phyloP scores from a whole-genome alignment of 805 yeast species.

The Saccharomycopsis fibuligera region DNA sequence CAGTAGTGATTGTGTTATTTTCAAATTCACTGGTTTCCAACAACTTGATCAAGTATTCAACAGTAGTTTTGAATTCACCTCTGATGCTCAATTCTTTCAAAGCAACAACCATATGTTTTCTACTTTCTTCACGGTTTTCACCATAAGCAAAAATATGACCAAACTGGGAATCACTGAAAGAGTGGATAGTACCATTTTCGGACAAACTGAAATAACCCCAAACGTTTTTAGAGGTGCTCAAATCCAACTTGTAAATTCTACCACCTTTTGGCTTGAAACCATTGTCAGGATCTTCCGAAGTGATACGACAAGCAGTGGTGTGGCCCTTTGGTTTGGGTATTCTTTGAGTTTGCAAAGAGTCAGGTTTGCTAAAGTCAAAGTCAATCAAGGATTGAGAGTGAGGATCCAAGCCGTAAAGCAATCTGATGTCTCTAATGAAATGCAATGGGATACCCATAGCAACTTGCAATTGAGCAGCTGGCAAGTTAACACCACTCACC shows the following conservation, averaged over 20 bases:
- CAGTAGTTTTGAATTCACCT: conserved; percentile 98
- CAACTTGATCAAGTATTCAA: conserved; percentile 90
- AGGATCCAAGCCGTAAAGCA: conserved; percentile 93
- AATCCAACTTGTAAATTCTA: conserved; percentile 89
- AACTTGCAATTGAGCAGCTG: conserved; percentile 97
- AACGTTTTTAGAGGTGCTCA: conserved; percentile 94
- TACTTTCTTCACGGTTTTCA: conserved; percentile 94
- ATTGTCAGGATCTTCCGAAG: conserved; percentile 98
- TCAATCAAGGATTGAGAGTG: conserved; percentile 86
- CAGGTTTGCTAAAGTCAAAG: conserved; percentile 74
- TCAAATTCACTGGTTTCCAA: conserved; percentile 96
- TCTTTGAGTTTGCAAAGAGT: conserved; percentile 72
- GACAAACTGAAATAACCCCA: conserved; percentile 99
- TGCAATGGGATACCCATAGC: conserved; percentile 99
- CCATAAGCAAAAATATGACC: conserved; percentile 99
- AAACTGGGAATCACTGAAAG: conserved; percentile 96
- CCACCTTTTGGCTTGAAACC: conserved; percentile 99
- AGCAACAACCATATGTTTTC: conserved; percentile 99
- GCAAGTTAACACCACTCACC: conserved; percentile 97
- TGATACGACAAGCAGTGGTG: conserved; percentile 98
- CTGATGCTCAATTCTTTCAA: conserved; percentile 92
- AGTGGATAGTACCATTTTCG: conserved; percentile 93
- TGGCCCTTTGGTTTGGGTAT: conserved; percentile 96
- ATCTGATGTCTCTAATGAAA: conserved; percentile 86
- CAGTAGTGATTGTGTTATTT: conserved; percentile 94